Evolutionary conservation across 345 rosid genomes (phyloP).

Genomic region (Gossypium rotundifolium): DNA sequence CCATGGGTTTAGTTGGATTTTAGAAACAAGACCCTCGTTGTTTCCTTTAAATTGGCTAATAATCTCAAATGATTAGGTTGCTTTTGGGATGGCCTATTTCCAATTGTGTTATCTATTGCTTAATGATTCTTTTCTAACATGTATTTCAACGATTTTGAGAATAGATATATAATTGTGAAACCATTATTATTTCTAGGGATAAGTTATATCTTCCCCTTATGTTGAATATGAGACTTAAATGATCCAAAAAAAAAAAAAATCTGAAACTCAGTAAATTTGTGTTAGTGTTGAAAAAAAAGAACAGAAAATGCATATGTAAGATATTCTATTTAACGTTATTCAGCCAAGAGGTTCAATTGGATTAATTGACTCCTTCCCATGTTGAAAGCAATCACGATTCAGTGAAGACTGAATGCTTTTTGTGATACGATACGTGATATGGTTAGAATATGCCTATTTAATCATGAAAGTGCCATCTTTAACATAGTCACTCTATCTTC

Average conservation of each 20-base stretch:
- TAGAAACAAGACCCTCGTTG: not conserved
- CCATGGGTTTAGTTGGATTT: not conserved
- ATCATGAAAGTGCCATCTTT: not conserved
- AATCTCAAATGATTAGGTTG: not conserved
- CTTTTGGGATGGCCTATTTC: not conserved
- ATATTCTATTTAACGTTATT: not conserved
- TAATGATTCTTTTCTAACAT: not conserved
- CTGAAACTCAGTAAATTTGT: not conserved
- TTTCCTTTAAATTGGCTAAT: constrained; percentile 8
- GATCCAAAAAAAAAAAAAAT: not conserved
- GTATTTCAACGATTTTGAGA: not conserved
- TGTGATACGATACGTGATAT: not conserved
- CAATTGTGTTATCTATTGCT: not conserved
- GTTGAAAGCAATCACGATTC: not conserved
- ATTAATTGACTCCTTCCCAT: not conserved
- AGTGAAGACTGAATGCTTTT: not conserved
- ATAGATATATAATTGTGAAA: not conserved
- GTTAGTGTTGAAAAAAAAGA: not conserved
- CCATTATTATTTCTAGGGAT: not conserved
- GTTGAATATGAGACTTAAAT: not conserved
- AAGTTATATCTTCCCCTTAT: not conserved
- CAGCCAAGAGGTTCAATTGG: not conserved
- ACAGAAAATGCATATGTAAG: not conserved
- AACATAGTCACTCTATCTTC: constrained; percentile 5
- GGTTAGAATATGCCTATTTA: not conserved